Conservation (phyloP, 768 basidiomycete species). For the Naganishia vishniacii region DNA sequence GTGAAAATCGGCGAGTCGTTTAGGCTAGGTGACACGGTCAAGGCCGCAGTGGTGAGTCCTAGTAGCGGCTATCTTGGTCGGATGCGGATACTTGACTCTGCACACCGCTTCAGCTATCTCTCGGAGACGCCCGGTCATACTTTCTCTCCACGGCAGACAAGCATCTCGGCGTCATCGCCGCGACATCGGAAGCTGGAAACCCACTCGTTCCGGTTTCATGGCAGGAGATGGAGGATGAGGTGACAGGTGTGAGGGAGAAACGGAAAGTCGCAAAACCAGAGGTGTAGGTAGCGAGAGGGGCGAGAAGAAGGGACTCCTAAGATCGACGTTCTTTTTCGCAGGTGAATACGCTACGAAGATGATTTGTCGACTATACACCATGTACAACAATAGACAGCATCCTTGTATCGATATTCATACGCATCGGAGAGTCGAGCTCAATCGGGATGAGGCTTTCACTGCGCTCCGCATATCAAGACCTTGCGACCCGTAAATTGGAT, state of each 20-base stretch:
- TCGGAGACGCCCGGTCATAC: slow-evolving; percentile 49
- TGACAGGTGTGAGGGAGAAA: slow-evolving; percentile 46
- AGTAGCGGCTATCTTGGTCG: no score
- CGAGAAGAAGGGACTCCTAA: no score
- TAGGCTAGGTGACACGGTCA: slow-evolving; percentile 48
- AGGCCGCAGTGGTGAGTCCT: slow-evolving; percentile 48
- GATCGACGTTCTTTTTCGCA: no score
- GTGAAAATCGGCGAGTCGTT: slow-evolving; percentile 47
- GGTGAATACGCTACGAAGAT: no score
- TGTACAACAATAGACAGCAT: no score
- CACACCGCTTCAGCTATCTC: slow-evolving; percentile 37
- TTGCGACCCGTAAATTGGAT: no score
- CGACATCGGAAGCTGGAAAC: slow-evolving; percentile 45
- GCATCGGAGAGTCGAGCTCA: no score
- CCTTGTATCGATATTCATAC: no score
- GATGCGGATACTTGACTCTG: no score
- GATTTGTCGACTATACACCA: no score
- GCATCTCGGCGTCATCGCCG: slow-evolving; percentile 48
- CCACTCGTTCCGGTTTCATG: slow-evolving; percentile 48
- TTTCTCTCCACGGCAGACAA: slow-evolving; percentile 49
- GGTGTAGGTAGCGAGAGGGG: slow-evolving; percentile 8
- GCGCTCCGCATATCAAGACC: no score
- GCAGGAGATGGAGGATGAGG: slow-evolving; percentile 51
- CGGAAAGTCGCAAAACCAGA: slow-evolving; percentile 51
- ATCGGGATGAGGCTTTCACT: no score